These are phyloP conservation scores for Populus ilicifolia DNA, from an alignment of 345 rosid genomes.

Conservation along the genomic window DNA sequence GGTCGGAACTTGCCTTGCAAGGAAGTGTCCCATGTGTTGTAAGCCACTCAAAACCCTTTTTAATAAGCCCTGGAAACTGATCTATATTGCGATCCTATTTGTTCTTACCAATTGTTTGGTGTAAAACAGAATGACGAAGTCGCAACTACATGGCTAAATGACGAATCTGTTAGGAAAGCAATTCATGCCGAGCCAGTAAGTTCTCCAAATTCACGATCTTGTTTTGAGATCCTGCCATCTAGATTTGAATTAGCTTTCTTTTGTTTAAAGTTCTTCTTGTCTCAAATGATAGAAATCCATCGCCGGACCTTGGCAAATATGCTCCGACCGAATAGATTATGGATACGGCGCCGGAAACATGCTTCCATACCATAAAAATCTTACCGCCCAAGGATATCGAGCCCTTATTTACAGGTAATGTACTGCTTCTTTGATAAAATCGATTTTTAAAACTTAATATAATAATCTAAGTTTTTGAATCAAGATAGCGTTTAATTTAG, in stretches of 20 bases:
- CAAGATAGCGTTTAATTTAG: too few species aligned
- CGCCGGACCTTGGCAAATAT: constrained; percentile 47
- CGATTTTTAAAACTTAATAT: too few species aligned
- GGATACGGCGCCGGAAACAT: constrained; percentile 36
- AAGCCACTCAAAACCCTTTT: constrained; percentile 7
- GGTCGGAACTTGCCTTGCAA: constrained; percentile 22
- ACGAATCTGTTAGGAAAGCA: constrained; percentile 43
- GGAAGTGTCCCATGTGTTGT: constrained; percentile 32
- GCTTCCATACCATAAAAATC: constrained; percentile 40
- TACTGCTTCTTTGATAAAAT: too few species aligned
- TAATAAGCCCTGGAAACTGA: neutral
- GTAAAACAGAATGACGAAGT: constrained; percentile 37
- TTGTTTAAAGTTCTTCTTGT: neutral
- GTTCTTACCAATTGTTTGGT: neutral
- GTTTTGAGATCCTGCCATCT: too few species aligned
- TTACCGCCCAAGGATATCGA: constrained; percentile 44
- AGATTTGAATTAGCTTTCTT: too few species aligned
- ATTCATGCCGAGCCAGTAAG: constrained; percentile 46
- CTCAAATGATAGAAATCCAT: constrained; percentile 10
- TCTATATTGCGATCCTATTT: neutral
- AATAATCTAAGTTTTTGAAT: too few species aligned
- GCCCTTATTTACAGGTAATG: constrained; percentile 54
- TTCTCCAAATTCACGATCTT: neutral
- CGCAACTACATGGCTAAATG: constrained; percentile 44
- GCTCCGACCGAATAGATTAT: constrained; percentile 28